Evolutionary conservation across 768 basidiomycete species (phyloP).

Genomic region (Trametes cinnabarina): DNA sequence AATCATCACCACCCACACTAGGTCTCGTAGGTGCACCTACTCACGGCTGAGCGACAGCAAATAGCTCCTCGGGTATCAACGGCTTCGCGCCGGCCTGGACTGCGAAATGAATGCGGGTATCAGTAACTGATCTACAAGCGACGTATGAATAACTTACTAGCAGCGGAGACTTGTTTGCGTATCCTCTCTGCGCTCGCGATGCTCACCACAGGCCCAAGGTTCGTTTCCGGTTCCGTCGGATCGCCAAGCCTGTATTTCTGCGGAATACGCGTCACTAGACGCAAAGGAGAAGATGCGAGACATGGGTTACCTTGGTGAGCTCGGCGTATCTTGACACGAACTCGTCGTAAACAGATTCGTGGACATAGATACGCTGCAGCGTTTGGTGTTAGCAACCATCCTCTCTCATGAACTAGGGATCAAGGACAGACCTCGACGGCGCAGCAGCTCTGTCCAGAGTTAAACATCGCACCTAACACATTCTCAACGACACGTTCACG

Average conservation of each 20-base stretch:
- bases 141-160: slow-evolving; percentile 48
- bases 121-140: neutral
- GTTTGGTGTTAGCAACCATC: too few species aligned
- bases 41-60: slow-evolving; percentile 67
- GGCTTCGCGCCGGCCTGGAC: slow-evolving; percentile 78
- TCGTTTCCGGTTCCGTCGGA: slow-evolving; percentile 69
- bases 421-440: slow-evolving; percentile 67
- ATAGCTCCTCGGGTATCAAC: slow-evolving; percentile 66
- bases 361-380: too few species aligned
- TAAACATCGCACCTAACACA: slow-evolving; percentile 76
- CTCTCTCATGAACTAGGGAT: neutral
- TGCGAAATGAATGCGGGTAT: slow-evolving; percentile 24
- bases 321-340: slow-evolving; percentile 77
- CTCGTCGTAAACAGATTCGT: slow-evolving; percentile 73
- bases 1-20: neutral
- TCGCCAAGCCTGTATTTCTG: slow-evolving; percentile 86
- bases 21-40: slow-evolving; percentile 21
- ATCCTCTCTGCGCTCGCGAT: slow-evolving; percentile 83
- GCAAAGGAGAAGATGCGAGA: neutral
- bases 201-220: slow-evolving; percentile 91
- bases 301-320: slow-evolving; percentile 54
- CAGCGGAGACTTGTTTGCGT: slow-evolving; percentile 82
- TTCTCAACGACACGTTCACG: neutral
- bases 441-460: slow-evolving; percentile 97
- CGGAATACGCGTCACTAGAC: neutral